Conservation (phyloP, 129 eudicot species). For the Helianthus annuus region DNA sequence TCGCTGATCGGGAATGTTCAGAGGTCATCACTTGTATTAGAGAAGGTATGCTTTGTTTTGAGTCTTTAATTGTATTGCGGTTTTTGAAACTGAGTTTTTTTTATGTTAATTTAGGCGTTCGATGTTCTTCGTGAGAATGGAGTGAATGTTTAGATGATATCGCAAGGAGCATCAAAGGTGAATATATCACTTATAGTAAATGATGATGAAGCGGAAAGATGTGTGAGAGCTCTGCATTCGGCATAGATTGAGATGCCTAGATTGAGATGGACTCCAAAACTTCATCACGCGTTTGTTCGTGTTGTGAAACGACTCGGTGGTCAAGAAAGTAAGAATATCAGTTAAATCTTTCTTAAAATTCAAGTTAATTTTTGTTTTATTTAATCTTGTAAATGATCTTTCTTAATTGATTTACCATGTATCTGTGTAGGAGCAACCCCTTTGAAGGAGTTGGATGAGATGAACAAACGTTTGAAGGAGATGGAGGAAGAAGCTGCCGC, state of each 20-base stretch:
- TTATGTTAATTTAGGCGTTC: conserved; percentile 59
- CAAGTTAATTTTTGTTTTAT: neutral
- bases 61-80: neutral
- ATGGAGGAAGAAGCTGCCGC: too few relatives aligned
- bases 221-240: conserved; percentile 82
- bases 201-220: conserved; percentile 83
- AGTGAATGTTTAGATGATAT: conserved; percentile 94
- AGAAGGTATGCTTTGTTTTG: conserved; percentile 51
- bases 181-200: conserved; percentile 89
- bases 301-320: conserved; percentile 62
- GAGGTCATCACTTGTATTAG: conserved; percentile 87
- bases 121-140: conserved; percentile 70
- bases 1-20: conserved; percentile 98
- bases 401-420: conserved; percentile 8
- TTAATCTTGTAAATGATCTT: conserved; percentile 1
- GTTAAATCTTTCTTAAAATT: conserved; percentile 19
- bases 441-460: too few relatives aligned
- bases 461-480: too few relatives aligned
- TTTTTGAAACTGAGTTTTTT: neutral
- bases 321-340: conserved; percentile 45
- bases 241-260: conserved; percentile 74
- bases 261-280: conserved; percentile 68
- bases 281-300: conserved; percentile 55
- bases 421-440: conserved; percentile 52
- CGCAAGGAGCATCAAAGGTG: conserved; percentile 98